A percentile compares a stretch with the other conserved stretches of the same genome.
Evolutionary conservation across 352 stramenopile genomes (phyloP).

Genomic region (Pythium utonaiense): DNA sequence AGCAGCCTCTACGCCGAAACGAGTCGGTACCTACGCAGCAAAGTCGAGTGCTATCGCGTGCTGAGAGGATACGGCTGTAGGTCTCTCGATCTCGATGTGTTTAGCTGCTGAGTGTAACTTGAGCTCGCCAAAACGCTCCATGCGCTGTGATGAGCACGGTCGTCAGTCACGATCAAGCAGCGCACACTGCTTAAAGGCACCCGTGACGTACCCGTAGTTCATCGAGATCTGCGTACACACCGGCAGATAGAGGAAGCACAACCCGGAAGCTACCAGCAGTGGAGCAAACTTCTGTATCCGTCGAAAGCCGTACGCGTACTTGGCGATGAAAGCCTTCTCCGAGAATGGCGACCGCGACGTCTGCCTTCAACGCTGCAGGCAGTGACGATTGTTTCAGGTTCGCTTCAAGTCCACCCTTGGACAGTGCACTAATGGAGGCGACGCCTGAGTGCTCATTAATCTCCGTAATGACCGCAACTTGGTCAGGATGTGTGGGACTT

Average conservation of each 20-base stretch:
- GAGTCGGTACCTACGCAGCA: constrained; percentile 12
- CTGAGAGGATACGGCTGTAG: constrained; percentile 23
- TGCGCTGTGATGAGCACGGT: constrained; percentile 12
- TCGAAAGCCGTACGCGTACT: constrained; percentile 1
- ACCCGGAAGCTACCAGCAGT: constrained; percentile 3
- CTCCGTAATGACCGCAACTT: not conserved
- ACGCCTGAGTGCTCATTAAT: not conserved
- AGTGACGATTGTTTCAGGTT: not conserved
- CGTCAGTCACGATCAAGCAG: not conserved
- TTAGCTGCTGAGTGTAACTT: constrained; percentile 23
- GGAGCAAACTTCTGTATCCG: not conserved
- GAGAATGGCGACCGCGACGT: constrained; percentile 4
- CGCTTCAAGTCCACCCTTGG: not conserved
- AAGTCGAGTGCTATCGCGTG: constrained; percentile 26
- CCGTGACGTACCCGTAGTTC: constrained; percentile 27
- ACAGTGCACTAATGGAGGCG: not conserved
- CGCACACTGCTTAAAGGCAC: not conserved
- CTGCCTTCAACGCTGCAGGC: not conserved
- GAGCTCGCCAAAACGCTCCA: constrained; percentile 30
- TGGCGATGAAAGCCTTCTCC: constrained; percentile 25
- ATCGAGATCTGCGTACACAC: constrained; percentile 35
- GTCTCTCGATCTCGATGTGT: constrained; percentile 33
- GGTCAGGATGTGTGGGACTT: not conserved
- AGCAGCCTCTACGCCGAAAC: not conserved
- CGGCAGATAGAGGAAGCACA: constrained; percentile 23